A percentile compares a stretch with the other conserved stretches of the same genome.
phyloP scores from a whole-genome alignment of 495 filamentous ascomycete species.

The Penicillium antarcticum region DNA sequence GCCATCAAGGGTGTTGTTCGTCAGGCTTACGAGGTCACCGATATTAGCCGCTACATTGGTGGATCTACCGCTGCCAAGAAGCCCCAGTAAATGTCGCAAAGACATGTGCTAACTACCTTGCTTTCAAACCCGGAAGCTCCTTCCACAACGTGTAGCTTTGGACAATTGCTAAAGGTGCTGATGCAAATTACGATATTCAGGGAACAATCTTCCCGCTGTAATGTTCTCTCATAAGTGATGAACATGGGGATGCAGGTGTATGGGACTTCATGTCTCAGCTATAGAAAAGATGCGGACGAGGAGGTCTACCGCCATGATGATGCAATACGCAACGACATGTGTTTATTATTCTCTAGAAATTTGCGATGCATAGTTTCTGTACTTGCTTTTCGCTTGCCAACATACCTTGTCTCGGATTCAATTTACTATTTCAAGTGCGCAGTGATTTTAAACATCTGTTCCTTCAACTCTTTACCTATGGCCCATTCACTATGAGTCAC shows the following conservation, averaged over 20 bases:
- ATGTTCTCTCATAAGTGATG: constrained; percentile 1
- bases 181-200: background rate
- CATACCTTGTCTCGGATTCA: constrained; percentile 9
- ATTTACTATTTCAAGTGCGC: background rate
- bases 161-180: constrained; percentile 1
- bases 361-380: constrained; percentile 19
- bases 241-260: constrained; percentile 4
- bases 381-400: constrained; percentile 12
- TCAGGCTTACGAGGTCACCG: constrained; percentile 75
- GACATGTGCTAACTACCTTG: background rate
- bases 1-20: constrained; percentile 67
- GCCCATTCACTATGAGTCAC: no score
- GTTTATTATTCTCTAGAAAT: constrained; percentile 19
- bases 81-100: constrained; percentile 41
- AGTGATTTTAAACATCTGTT: background rate
- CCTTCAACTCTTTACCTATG: no score
- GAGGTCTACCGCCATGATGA: constrained; percentile 23
- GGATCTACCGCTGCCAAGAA: constrained; percentile 55
- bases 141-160: background rate
- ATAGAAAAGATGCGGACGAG: constrained; percentile 27
- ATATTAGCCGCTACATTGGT: constrained; percentile 65
- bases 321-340: constrained; percentile 26
- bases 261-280: constrained; percentile 8
- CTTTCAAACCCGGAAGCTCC: background rate
- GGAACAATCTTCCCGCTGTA: background rate